Percentiles rank a stretch among this genome's conserved stretches.
These are phyloP conservation scores for Teratosphaeria gauchensis DNA, from an alignment of 2,329 filamentous ascomycete species.

Conservation along the genomic window DNA sequence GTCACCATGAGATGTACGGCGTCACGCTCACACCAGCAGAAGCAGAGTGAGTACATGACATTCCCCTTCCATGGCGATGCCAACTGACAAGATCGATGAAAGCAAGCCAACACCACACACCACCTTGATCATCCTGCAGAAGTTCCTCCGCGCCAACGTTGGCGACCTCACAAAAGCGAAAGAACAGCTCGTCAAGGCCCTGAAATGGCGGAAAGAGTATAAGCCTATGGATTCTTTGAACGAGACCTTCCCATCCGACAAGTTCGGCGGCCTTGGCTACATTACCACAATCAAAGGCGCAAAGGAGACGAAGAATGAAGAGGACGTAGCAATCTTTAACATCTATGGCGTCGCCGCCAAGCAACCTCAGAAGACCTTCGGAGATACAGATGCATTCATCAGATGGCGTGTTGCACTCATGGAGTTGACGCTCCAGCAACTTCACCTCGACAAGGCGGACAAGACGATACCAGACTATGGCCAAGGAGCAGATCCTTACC, in stretches of 20 bases:
- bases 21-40: slow-evolving; percentile 47
- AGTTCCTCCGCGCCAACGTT: slow-evolving; percentile 85
- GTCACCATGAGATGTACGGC: slow-evolving; percentile 78
- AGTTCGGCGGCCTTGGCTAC: slow-evolving; percentile 72
- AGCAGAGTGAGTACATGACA: slow-evolving; percentile 18
- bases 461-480: slow-evolving; percentile 60
- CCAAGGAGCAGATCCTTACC: slow-evolving; percentile 64
- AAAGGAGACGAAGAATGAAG: slow-evolving; percentile 43
- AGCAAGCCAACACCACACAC: slow-evolving; percentile 47
- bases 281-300: slow-evolving; percentile 59
- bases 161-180: slow-evolving; percentile 64
- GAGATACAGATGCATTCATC: slow-evolving; percentile 71
- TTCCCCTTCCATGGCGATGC: slow-evolving; percentile 20
- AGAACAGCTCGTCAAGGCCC: slow-evolving; percentile 66
- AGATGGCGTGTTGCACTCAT: slow-evolving; percentile 84
- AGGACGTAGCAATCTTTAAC: slow-evolving; percentile 77
- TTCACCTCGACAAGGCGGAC: slow-evolving; percentile 60
- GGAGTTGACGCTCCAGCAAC: slow-evolving; percentile 71
- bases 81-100: slow-evolving; percentile 5
- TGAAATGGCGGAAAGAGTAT: slow-evolving; percentile 73
- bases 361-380: slow-evolving; percentile 71
- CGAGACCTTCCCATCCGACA: slow-evolving; percentile 52
- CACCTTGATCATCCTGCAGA: slow-evolving; percentile 77
- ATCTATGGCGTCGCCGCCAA: slow-evolving; percentile 80
- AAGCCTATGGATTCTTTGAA: slow-evolving; percentile 58